Evolutionary conservation across 2,329 filamentous ascomycete genomes (phyloP).

Genomic region (Epichloe aotearoae): DNA sequence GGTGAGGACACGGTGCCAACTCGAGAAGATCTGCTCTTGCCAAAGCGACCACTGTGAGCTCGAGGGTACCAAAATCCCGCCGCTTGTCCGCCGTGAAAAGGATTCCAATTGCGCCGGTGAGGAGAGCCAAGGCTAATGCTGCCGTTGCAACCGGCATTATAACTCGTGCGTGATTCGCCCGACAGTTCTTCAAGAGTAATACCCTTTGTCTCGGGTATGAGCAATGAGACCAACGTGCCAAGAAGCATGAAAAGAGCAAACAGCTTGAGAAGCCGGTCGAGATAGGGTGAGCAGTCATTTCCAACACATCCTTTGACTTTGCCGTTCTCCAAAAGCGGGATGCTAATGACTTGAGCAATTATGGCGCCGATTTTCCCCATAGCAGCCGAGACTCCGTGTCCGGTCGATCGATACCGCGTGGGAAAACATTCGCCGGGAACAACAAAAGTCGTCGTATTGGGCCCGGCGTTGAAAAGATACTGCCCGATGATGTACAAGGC

Average conservation of each 20-base stretch:
- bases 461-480: conserved; percentile 54
- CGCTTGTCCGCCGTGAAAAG: conserved; percentile 35
- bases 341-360: conserved; percentile 51
- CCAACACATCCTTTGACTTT: conserved; percentile 35
- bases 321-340: conserved; percentile 47
- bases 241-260: conserved; percentile 71
- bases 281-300: conserved; percentile 40
- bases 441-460: conserved; percentile 54
- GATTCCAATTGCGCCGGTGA: conserved; percentile 27
- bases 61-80: conserved; percentile 37
- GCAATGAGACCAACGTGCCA: conserved; percentile 52
- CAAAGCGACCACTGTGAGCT: conserved; percentile 13
- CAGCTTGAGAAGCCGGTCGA: conserved; percentile 63
- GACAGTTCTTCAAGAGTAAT: conserved; percentile 59
- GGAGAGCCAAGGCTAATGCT: conserved; percentile 27
- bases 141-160: conserved; percentile 37
- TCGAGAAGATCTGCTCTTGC: conserved; percentile 16
- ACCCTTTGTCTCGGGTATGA: conserved; percentile 69
- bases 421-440: conserved; percentile 53
- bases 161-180: conserved; percentile 50
- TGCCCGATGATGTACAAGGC: conserved; percentile 51
- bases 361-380: conserved; percentile 57
- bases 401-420: conserved; percentile 47
- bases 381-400: conserved; percentile 53
- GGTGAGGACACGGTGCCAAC: conserved; percentile 32